Conservation (phyloP, 352 stramenopile genomes). For the Phytophthora cactorum region DNA sequence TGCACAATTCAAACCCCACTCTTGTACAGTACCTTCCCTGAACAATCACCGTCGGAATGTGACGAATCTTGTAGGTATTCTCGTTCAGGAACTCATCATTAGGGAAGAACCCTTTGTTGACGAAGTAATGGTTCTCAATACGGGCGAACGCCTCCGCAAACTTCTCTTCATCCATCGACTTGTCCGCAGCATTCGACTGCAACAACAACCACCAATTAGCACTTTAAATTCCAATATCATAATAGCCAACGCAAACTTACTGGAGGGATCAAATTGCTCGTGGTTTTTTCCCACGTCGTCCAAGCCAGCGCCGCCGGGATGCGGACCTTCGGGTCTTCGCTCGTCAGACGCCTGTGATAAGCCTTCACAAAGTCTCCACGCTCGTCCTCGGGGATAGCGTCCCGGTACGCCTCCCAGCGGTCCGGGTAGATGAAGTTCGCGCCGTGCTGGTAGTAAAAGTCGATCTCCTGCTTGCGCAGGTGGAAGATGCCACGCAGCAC, state of each 20-base stretch:
- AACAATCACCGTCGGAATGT: slow-evolving; percentile 93
- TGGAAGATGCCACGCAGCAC: slow-evolving; percentile 94
- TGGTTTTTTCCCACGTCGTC: slow-evolving; percentile 92
- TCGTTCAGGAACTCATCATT: slow-evolving; percentile 88
- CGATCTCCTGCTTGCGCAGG: slow-evolving; percentile 90
- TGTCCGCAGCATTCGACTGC: slow-evolving; percentile 63
- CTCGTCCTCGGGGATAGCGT: slow-evolving; percentile 88
- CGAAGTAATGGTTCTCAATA: slow-evolving; percentile 95
- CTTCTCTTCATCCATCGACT: slow-evolving; percentile 80
- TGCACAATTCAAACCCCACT: neutral
- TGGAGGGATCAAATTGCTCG: slow-evolving; percentile 81
- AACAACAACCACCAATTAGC: slow-evolving; percentile 8
- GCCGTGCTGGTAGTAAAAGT: slow-evolving; percentile 93
- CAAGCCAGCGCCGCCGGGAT: slow-evolving; percentile 88
- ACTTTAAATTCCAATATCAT: neutral
- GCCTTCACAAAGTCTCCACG: slow-evolving; percentile 83
- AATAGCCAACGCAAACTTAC: slow-evolving; percentile 27
- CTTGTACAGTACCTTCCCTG: slow-evolving; percentile 70
- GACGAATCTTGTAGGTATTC: slow-evolving; percentile 90
- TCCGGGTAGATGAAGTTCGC: slow-evolving; percentile 92
- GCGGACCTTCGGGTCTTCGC: slow-evolving; percentile 84
- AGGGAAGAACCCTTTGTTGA: slow-evolving; percentile 92
- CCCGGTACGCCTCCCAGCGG: slow-evolving; percentile 89
- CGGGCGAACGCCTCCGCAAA: slow-evolving; percentile 92
- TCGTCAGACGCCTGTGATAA: slow-evolving; percentile 90